Base-by-base conservation (phyloP, 371 early-diverging fungal species). In the Apophysomyces ossiformis region DNA sequence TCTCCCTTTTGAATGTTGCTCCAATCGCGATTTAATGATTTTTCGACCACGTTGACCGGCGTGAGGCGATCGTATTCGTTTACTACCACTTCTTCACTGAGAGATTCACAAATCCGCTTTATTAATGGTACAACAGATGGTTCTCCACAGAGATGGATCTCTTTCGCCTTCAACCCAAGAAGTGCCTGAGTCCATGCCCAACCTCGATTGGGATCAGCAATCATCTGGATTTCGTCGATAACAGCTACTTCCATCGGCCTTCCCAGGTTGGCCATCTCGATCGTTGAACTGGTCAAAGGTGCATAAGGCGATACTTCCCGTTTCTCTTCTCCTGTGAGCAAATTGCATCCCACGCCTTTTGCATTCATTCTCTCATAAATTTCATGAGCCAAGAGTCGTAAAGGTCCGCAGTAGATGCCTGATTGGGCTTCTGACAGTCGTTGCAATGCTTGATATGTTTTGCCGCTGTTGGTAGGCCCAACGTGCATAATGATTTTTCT, bases 391-490 rank as follows among this genome's bases (percentile, higher is more conserved):
- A 98, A 81, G 47, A 98, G 80, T 15, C 99, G 90, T 32, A 98
- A 73, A 1, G 99, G 99, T 6, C 96, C 97, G 69, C 94, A 94
- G 70, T 96, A 98, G 0, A 95, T 82, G 21, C 95, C 97, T 2
- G 82, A 69, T 37, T 82, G 65, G 11, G 91, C 88, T 12, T 71
- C 58, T 66, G 87, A 81, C 18, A 97, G 81, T 41, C 91, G 85
- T 64, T 90, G 64, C 11, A 98, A 72, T 5, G 99, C 99, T 44
- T 81, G 77, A 76, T 97, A 91, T 0, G 99, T 98, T 73, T 98
- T 98, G 64, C 99, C 99, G 21, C 95, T 95, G 76, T 98, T 98
- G 5, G 99, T 98, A 12, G 98, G 98, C 9, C 99, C 99, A 18
- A 97, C 95, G 70, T 98, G 98, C 81, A 97, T 83, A 44, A 92